These are phyloP conservation scores for Tetraselmis chui DNA, from an alignment of 139 green algal species.

Conservation along the genomic window DNA sequence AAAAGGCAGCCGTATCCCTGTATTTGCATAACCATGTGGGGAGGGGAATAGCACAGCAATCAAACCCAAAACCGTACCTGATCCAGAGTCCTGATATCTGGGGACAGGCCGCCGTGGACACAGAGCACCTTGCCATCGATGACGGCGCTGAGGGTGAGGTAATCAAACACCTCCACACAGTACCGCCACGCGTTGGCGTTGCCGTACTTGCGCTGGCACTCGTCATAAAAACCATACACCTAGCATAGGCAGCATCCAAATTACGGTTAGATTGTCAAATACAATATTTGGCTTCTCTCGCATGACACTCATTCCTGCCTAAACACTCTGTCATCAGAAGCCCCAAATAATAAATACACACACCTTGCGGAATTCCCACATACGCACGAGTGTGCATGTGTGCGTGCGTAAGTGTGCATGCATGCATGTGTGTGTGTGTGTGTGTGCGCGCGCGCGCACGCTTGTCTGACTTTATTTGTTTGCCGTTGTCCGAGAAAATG, in stretches of 20 bases:
- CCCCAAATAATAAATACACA: neutral
- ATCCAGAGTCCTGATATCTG: conserved; percentile 91
- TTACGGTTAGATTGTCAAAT: neutral
- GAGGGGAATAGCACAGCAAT: neutral
- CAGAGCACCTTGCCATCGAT: conserved; percentile 94
- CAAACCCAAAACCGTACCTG: conserved; percentile 55
- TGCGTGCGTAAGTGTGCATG: too few species aligned
- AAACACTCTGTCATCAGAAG: conserved; percentile 7
- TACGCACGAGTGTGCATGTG: neutral
- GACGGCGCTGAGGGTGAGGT: conserved; percentile 80
- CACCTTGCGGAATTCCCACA: neutral
- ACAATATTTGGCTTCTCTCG: neutral
- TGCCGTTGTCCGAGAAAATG: too few species aligned
- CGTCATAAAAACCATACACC: conserved; percentile 99
- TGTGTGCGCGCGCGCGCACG: too few species aligned
- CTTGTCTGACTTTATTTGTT: too few species aligned
- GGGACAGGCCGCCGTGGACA: conserved; percentile 95
- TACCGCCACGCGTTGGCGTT: conserved; percentile 99
- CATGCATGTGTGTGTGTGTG: too few species aligned
- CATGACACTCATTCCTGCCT: neutral
- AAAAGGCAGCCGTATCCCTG: too few species aligned
- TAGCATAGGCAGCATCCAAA: conserved; percentile 27
- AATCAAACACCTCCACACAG: conserved; percentile 99
- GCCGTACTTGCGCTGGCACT: conserved; percentile 98
- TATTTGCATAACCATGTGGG: too few species aligned